A percentile compares a stretch with the other conserved stretches of the same genome.
phyloP scores from a whole-genome alignment of 768 basidiomycete species.

The Obba rivulosa region DNA sequence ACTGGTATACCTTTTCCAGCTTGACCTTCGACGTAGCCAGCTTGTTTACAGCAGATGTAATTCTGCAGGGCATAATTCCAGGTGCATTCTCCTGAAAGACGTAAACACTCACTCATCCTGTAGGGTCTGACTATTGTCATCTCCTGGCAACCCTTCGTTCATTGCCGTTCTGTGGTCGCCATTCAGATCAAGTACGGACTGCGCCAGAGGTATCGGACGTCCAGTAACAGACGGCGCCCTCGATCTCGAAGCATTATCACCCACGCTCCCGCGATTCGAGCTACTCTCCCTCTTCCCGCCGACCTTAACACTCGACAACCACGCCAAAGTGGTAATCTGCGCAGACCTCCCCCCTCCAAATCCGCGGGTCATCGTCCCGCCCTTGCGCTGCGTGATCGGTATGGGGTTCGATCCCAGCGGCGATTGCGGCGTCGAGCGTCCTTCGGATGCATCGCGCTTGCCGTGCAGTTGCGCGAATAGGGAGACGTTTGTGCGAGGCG shows the following conservation, averaged over 20 bases:
- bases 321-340: conserved; percentile 61
- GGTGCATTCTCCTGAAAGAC: not conserved
- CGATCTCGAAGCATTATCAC: conserved; percentile 43
- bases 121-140: conserved; percentile 42
- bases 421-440: not conserved
- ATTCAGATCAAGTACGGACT: conserved; percentile 3
- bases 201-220: conserved; percentile 8
- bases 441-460: no score
- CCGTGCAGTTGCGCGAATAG: conserved; percentile 8
- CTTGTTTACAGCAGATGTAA: conserved; percentile 66
- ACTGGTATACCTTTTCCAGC: conserved; percentile 90
- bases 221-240: conserved; percentile 25
- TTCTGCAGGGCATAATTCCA: conserved; percentile 36
- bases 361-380: conserved; percentile 43
- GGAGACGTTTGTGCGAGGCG: conserved; percentile 6
- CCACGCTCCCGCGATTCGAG: conserved; percentile 46
- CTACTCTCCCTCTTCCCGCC: conserved; percentile 50
- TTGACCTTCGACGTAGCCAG: conserved; percentile 68
- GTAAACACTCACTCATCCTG: conserved; percentile 62
- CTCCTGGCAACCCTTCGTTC: conserved; percentile 29
- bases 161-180: conserved; percentile 43
- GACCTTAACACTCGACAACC: conserved; percentile 74
- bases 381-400: conserved; percentile 16
- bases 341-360: conserved; percentile 44
- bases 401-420: conserved; percentile 6